Base-by-base conservation (phyloP, 2,329 filamentous ascomycete species). In the Pseudopithomyces maydicus region DNA sequence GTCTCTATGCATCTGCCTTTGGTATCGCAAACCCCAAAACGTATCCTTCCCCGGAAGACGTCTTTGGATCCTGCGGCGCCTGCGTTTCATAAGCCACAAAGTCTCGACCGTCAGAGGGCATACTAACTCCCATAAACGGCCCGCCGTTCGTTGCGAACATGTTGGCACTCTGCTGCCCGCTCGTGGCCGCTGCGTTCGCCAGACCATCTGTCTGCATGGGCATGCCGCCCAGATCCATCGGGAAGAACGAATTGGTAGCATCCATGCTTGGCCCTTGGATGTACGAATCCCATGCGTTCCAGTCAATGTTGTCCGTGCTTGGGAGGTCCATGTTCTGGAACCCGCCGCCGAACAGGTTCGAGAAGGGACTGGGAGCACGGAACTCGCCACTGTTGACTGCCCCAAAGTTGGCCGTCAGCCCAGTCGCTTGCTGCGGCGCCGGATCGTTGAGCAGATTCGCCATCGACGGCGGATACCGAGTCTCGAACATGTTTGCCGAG, bases 241-340 rank as follows among this genome's bases (percentile, higher is more conserved):
- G 78, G 66, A 79, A 81, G 68, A 80, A 78, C 19, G 72, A 72
- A 55, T 72, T 74, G 11, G 67, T 68, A 2, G 74, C 65, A 47
- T 81, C 78, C 55, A 79, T 70, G 36, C 65, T 80, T 6, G 84
- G 80, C 51, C 84, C 85, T 70, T 89, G 87, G 46, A 90, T 85
- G 64, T 89, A 90, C 6, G 82, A 85, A 68, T 90, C 88, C 87
- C 87, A 90, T 26, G 86, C 85, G 59, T 88, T 84, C 85, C 85
- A 88, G 59, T 88, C 85, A 58, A 88, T 74, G 66, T 85, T 86
- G 63, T 70, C 68, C 0, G 67, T 69, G 17, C 66, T 69, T 1
- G 84, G 81, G 72, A 85, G 78, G 63, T 85, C 84, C 63, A 84
- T 77, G 76, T 84, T 82, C 57, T 81, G 78, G 51, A 82, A 78